These are phyloP conservation scores for Pelargonium fulgidum DNA, from an alignment of 441 rosid species.

Conservation along the genomic window DNA sequence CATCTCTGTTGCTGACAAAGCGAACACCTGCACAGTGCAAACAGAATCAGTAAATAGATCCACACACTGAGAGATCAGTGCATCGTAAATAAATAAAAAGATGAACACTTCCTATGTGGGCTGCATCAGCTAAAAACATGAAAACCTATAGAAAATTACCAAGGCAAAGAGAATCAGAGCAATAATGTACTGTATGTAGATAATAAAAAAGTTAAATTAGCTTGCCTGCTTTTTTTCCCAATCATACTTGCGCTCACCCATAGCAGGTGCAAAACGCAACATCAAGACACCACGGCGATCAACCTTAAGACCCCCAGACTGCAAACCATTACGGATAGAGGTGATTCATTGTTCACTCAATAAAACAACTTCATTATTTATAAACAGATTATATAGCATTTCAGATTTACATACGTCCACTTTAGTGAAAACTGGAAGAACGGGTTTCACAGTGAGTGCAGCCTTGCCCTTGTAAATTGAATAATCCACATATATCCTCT, in stretches of 20 bases:
- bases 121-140: neutral
- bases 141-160: neutral
- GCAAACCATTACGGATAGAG: conserved; percentile 14
- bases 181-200: neutral
- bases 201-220: neutral
- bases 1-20: conserved; percentile 81
- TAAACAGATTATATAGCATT: neutral
- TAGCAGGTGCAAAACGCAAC: conserved; percentile 73
- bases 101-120: neutral
- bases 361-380: neutral
- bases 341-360: neutral
- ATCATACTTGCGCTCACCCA: conserved; percentile 85
- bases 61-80: too few species aligned
- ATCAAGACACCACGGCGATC: conserved; percentile 63
- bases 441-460: conserved; percentile 65
- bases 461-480: conserved; percentile 83
- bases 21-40: conserved; percentile 51
- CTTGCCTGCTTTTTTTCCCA: conserved; percentile 69
- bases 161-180: neutral
- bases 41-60: conserved; percentile 19
- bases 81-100: neutral
- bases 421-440: conserved; percentile 58
- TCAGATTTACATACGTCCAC: conserved; percentile 33
- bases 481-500: conserved; percentile 63
- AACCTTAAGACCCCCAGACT: conserved; percentile 57